phyloP scores from a whole-genome alignment of 2,329 filamentous ascomycete genomes.

The Amauroascus niger region DNA sequence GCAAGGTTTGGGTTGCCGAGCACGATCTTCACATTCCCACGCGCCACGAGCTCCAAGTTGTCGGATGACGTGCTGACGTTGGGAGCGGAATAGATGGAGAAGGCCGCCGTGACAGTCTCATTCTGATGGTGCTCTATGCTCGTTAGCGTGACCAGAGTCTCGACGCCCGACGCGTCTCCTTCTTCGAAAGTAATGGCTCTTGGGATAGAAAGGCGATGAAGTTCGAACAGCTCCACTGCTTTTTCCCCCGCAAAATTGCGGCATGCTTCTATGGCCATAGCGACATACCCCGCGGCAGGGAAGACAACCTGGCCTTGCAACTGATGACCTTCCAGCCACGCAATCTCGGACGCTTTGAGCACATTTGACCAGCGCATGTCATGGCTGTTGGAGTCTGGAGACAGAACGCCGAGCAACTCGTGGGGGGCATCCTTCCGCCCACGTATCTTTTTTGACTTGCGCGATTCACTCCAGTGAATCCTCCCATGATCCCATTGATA shows the following conservation, averaged over 20 bases:
- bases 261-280: slow-evolving; percentile 22
- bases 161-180: neutral
- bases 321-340: slow-evolving; percentile 28
- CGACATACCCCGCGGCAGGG: slow-evolving; percentile 22
- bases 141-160: neutral
- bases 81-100: neutral
- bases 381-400: slow-evolving; percentile 11
- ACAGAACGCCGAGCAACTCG: slow-evolving; percentile 17
- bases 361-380: slow-evolving; percentile 25
- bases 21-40: no score
- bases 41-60: no score
- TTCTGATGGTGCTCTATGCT: neutral
- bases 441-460: slow-evolving; percentile 12
- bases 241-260: slow-evolving; percentile 1
- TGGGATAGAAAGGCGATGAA: slow-evolving; percentile 7
- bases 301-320: slow-evolving; percentile 26
- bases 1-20: no score
- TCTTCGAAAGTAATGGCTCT: neutral
- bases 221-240: slow-evolving; percentile 15
- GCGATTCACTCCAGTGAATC: slow-evolving; percentile 19
- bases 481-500: slow-evolving; percentile 18
- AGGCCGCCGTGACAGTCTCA: neutral
- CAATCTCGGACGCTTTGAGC: slow-evolving; percentile 21
- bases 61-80: neutral
- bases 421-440: slow-evolving; percentile 12